Conservation (phyloP, 2,329 filamentous ascomycete genomes). For the Claviceps cyperi region DNA sequence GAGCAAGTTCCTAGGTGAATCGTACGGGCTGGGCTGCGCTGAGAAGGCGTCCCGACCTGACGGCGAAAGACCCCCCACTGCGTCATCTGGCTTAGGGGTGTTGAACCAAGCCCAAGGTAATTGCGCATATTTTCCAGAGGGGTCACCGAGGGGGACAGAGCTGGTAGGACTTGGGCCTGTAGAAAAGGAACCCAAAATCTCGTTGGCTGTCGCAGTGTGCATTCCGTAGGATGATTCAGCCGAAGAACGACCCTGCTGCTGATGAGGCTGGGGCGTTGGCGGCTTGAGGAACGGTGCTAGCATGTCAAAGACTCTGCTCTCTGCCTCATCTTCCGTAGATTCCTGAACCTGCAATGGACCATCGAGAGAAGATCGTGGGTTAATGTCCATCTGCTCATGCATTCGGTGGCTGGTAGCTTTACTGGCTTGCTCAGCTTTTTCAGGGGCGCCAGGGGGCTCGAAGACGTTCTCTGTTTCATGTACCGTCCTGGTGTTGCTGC, state of each 20-base stretch:
- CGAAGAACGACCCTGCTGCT: constrained; percentile 15
- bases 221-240: constrained; percentile 39
- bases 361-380: background rate
- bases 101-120: constrained; percentile 39
- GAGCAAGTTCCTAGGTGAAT: constrained; percentile 10
- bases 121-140: constrained; percentile 19
- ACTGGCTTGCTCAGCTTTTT: background rate
- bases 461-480: background rate
- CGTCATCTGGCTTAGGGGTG: constrained; percentile 18
- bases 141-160: constrained; percentile 15
- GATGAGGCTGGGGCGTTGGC: constrained; percentile 25
- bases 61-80: constrained; percentile 7
- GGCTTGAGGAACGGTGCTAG: constrained; percentile 34
- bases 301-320: constrained; percentile 30
- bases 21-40: constrained; percentile 12
- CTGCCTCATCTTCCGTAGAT: constrained; percentile 17
- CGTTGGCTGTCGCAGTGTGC: constrained; percentile 36
- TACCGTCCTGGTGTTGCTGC: background rate
- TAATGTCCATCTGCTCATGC: background rate
- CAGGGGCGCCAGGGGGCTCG: background rate
- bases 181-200: constrained; percentile 29
- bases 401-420: background rate
- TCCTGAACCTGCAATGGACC: background rate
- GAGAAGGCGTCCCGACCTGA: constrained; percentile 14
- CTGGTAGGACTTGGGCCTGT: constrained; percentile 17